Conservation (phyloP, 2,329 filamentous ascomycete genomes). For the Rosellinia necatrix region DNA sequence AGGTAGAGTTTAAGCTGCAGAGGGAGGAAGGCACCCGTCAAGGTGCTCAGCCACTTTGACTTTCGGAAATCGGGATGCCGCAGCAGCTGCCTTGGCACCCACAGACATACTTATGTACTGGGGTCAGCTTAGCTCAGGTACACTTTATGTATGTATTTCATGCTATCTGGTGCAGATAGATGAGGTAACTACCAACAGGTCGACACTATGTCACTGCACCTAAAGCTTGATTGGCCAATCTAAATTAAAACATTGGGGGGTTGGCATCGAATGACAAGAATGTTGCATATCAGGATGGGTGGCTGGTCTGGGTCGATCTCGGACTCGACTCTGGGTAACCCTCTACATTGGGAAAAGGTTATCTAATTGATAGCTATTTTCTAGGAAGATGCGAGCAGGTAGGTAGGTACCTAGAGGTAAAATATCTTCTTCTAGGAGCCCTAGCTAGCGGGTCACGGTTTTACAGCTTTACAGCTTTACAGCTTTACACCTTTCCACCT, state of each 20-base stretch:
- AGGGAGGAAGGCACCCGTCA: background rate
- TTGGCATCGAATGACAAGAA: background rate
- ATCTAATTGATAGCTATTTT: no score
- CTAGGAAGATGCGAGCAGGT: background rate
- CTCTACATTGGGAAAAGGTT: no score
- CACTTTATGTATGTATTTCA: no score
- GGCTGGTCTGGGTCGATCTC: background rate
- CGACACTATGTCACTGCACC: background rate
- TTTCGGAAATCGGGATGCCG: background rate
- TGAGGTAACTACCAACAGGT: no score
- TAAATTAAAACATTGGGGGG: background rate
- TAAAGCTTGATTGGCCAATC: background rate
- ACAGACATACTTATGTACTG: no score
- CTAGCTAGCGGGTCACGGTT: no score
- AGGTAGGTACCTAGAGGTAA: background rate
- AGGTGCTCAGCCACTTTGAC: constrained; percentile 25
- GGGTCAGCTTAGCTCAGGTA: no score
- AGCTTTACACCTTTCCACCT: no score
- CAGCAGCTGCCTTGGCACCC: background rate
- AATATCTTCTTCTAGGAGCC: no score
- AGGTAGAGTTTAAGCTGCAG: background rate
- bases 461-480: no score
- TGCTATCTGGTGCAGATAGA: no score
- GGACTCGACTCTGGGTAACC: no score
- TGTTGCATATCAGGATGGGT: background rate